These are phyloP conservation scores for Carex parvula DNA, from an alignment of 176 grass and related monocot species.

Conservation along the genomic window DNA sequence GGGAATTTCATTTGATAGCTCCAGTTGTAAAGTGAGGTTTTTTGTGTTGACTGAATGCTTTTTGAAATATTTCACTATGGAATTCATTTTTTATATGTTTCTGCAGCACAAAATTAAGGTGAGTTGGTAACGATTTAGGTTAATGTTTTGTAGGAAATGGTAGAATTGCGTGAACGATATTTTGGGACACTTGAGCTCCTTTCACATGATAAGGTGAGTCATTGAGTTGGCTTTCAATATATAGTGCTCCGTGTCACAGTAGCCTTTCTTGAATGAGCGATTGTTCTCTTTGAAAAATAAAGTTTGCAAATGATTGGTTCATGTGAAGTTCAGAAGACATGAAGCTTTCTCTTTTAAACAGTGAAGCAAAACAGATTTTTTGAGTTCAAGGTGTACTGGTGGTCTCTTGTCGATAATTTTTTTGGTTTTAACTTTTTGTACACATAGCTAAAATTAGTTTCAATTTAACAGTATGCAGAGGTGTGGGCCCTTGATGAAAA, in stretches of 20 bases:
- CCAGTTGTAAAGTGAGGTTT: slow-evolving; percentile 48
- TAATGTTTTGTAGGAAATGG: slow-evolving; percentile 34
- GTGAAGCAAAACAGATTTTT: not conserved
- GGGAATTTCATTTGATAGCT: slow-evolving; percentile 51
- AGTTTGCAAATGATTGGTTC: not conserved
- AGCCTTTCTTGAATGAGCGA: not conserved
- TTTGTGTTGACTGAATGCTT: not conserved
- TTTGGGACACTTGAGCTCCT: slow-evolving; percentile 79
- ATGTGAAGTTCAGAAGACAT: not conserved
- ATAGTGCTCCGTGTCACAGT: not conserved
- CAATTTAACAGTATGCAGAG: slow-evolving; percentile 59
- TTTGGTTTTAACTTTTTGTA: slow-evolving; percentile 2
- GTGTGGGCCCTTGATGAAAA: slow-evolving; percentile 75
- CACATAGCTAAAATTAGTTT: slow-evolving; percentile 26
- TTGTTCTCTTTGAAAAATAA: not conserved
- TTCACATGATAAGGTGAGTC: slow-evolving; percentile 68
- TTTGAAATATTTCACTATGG: not conserved
- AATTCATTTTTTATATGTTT: not conserved
- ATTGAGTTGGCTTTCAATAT: not conserved
- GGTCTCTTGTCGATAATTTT: not conserved
- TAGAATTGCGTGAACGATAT: slow-evolving; percentile 68
- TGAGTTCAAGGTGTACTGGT: not conserved
- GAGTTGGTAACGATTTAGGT: not conserved
- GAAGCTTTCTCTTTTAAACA: not conserved
- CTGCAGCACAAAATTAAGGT: not conserved